Percentiles rank a stretch among this genome's conserved stretches.
Evolutionary conservation across 2,329 filamentous ascomycete genomes (phyloP).

Genomic region (Teratosphaeriaceae sp.): DNA sequence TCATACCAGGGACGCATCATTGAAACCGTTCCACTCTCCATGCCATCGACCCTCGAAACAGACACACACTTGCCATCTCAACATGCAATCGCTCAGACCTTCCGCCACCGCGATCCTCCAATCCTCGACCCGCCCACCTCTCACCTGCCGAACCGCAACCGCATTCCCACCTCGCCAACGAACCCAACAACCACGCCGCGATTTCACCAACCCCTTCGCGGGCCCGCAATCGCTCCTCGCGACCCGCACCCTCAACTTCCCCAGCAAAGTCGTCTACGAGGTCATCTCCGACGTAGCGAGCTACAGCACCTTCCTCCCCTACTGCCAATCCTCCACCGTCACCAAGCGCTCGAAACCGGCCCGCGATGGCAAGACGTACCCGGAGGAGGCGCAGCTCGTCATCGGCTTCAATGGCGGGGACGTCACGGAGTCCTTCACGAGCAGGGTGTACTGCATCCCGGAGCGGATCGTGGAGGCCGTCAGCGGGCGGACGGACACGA

Average conservation of each 20-base stretch:
- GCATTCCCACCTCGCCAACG: slow-evolving; percentile 5
- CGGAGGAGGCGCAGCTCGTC: slow-evolving; percentile 68
- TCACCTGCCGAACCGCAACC: slow-evolving; percentile 8
- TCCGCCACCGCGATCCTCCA: slow-evolving; percentile 17
- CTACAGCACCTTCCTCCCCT: slow-evolving; percentile 86
- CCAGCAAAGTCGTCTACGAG: slow-evolving; percentile 63
- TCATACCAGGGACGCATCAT: no score
- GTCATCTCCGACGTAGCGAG: slow-evolving; percentile 83
- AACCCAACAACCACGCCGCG: slow-evolving; percentile 27
- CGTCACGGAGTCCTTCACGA: slow-evolving; percentile 77
- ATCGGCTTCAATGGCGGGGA: slow-evolving; percentile 80
- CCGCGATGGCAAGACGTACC: slow-evolving; percentile 49
- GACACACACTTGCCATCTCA: no score
- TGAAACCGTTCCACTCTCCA: no score
- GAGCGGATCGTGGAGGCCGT: slow-evolving; percentile 69
- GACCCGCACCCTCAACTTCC: slow-evolving; percentile 69
- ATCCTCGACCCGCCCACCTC: slow-evolving; percentile 7
- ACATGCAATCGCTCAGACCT: slow-evolving; percentile 23
- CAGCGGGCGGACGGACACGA: slow-evolving; percentile 50
- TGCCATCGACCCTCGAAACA: no score
- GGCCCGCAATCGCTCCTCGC: slow-evolving; percentile 64
- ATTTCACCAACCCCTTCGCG: slow-evolving; percentile 41
- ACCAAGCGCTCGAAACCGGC: slow-evolving; percentile 60
- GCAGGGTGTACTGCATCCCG: slow-evolving; percentile 70
- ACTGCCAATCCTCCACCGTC: slow-evolving; percentile 71